These are phyloP conservation scores for Tillandsia leiboldiana DNA, from an alignment of 176 grass and related monocot genomes.

Conservation along the genomic window DNA sequence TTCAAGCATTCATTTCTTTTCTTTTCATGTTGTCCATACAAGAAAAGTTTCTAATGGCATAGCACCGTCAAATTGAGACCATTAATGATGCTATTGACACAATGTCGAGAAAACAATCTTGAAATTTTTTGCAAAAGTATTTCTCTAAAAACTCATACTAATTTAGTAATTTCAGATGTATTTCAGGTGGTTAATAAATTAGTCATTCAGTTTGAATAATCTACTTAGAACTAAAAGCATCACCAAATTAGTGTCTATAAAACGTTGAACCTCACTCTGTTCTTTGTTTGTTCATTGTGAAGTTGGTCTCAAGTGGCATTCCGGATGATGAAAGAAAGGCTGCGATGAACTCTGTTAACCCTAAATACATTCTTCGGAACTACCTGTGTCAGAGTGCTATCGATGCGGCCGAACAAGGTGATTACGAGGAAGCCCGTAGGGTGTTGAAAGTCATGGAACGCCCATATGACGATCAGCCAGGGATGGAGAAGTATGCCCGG, in stretches of 20 bases:
- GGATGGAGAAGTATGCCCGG: constrained; percentile 87
- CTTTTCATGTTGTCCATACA: neutral
- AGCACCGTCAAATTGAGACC: too few relatives aligned
- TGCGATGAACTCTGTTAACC: constrained; percentile 70
- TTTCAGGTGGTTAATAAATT: neutral
- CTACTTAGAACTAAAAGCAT: neutral
- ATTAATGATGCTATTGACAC: too few relatives aligned
- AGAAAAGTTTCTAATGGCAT: too few relatives aligned
- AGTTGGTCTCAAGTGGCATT: constrained; percentile 53
- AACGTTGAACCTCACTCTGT: neutral
- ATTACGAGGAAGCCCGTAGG: constrained; percentile 56
- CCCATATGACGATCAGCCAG: constrained; percentile 69
- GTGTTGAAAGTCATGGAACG: constrained; percentile 67
- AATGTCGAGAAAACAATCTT: too few relatives aligned
- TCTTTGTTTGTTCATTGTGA: constrained; percentile 21
- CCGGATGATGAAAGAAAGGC: constrained; percentile 64
- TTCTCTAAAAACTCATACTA: neutral
- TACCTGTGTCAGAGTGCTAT: constrained; percentile 89
- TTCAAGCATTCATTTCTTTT: neutral
- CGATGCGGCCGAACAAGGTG: constrained; percentile 61
- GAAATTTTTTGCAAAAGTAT: too few relatives aligned
- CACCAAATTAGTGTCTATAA: neutral
- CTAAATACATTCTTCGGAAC: constrained; percentile 84
- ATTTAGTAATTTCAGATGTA: neutral
- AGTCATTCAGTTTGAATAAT: neutral